These are phyloP conservation scores for Neurospora discreta DNA, from an alignment of 495 filamentous ascomycete genomes.

Conservation along the genomic window DNA sequence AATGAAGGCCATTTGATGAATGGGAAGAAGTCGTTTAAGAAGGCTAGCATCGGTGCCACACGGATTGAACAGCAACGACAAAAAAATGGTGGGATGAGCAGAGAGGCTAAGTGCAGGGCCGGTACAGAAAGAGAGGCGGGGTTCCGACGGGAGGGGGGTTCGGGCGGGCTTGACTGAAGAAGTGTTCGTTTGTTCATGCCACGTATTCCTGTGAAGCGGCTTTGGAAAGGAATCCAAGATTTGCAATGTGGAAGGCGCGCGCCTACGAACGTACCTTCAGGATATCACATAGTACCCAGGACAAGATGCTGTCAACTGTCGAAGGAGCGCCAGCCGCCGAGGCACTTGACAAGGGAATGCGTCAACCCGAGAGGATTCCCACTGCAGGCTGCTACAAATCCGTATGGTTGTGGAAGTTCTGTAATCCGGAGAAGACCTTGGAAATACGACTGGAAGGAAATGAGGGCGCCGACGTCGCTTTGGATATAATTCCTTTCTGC, in stretches of 20 bases:
- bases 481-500: slow-evolving; percentile 6
- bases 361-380: not conserved
- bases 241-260: not conserved
- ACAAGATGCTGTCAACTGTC: slow-evolving; percentile 1
- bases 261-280: slow-evolving; percentile 10
- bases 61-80: not conserved
- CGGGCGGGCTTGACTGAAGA: not conserved
- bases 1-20: not conserved
- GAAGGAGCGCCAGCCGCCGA: not conserved
- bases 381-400: not conserved
- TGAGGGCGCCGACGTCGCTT: not conserved
- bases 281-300: slow-evolving; percentile 15
- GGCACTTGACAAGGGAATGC: not conserved
- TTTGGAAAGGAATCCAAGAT: not conserved
- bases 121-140: not conserved
- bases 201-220: not conserved
- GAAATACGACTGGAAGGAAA: not conserved
- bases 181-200: not conserved
- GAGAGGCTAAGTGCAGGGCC: not conserved
- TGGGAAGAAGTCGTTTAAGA: not conserved
- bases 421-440: not conserved
- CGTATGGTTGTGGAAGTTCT: not conserved
- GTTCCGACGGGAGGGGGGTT: not conserved
- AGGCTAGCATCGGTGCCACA: not conserved
- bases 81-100: not conserved